Conservation (phyloP, 2,329 filamentous ascomycete genomes). For the Fusarium oxysporum region DNA sequence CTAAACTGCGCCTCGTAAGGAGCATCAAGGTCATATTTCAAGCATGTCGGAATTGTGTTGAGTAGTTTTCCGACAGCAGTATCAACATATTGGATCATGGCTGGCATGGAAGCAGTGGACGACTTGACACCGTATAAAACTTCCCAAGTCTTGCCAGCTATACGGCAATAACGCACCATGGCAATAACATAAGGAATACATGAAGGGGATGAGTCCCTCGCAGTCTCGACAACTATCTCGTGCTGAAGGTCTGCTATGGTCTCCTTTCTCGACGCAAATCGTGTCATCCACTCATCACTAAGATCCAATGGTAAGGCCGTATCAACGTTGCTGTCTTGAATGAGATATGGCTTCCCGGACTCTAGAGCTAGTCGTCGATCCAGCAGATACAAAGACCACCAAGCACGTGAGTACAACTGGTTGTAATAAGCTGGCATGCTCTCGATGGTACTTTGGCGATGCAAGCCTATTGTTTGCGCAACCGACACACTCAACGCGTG, state of each 20-base stretch:
- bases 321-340: conserved; percentile 34
- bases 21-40: conserved; percentile 8
- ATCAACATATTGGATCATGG: conserved; percentile 33
- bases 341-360: conserved; percentile 31
- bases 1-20: conserved; percentile 18
- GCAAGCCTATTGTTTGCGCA: conserved; percentile 30
- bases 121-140: conserved; percentile 30
- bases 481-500: conserved; percentile 22
- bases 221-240: conserved; percentile 7
- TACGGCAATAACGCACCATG: conserved; percentile 30
- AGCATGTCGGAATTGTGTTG: conserved; percentile 1
- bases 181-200: conserved; percentile 21
- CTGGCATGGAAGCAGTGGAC: conserved; percentile 1
- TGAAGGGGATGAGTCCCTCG: conserved; percentile 5
- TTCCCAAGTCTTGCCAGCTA: conserved; percentile 35
- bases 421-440: conserved; percentile 23
- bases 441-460: conserved; percentile 29
- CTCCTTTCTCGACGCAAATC: background rate
- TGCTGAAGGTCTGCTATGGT: background rate
- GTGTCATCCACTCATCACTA: conserved; percentile 31
- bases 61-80: conserved; percentile 17
- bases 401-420: conserved; percentile 29
- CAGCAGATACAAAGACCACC: conserved; percentile 30
- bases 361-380: conserved; percentile 33
- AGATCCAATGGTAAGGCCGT: conserved; percentile 22